phyloP scores from a whole-genome alignment of 2,329 filamentous ascomycete genomes.

The Alternaria infectoria region DNA sequence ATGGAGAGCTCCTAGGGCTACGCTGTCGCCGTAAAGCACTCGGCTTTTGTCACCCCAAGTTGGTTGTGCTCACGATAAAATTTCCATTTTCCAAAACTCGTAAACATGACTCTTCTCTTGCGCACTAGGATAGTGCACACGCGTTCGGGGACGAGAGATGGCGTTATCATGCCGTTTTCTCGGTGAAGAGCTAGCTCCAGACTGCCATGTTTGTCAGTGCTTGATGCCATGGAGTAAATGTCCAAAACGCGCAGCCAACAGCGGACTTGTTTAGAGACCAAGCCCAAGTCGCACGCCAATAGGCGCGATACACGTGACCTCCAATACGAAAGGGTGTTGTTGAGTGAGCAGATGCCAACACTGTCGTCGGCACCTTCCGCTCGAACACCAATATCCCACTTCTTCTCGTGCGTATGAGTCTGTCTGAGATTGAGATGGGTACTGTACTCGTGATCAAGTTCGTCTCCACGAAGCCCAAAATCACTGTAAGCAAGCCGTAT shows the following conservation, averaged over 20 bases:
- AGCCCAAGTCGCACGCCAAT: background rate
- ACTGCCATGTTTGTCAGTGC: background rate
- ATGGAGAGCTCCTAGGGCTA: background rate
- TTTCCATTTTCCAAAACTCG: background rate
- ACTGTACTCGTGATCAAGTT: background rate
- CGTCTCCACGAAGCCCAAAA: background rate
- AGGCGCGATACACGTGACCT: background rate
- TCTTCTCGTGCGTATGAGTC: background rate
- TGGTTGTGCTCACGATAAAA: background rate
- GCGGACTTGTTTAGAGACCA: background rate
- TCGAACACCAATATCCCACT: background rate
- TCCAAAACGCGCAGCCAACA: background rate
- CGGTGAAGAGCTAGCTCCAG: background rate
- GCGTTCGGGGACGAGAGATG: background rate
- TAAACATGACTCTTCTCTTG: background rate
- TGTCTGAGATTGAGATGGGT: background rate
- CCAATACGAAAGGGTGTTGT: background rate
- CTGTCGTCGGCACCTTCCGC: background rate
- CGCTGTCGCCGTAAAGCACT: background rate
- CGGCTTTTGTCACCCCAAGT: background rate
- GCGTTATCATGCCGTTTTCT: background rate
- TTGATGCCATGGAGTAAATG: background rate
- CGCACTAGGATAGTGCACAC: background rate
- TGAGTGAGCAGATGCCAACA: background rate
- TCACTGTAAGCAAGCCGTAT: constrained; percentile 13